Base-by-base conservation (phyloP, 2,329 filamentous ascomycete genomes). In the Claviceps africana region DNA sequence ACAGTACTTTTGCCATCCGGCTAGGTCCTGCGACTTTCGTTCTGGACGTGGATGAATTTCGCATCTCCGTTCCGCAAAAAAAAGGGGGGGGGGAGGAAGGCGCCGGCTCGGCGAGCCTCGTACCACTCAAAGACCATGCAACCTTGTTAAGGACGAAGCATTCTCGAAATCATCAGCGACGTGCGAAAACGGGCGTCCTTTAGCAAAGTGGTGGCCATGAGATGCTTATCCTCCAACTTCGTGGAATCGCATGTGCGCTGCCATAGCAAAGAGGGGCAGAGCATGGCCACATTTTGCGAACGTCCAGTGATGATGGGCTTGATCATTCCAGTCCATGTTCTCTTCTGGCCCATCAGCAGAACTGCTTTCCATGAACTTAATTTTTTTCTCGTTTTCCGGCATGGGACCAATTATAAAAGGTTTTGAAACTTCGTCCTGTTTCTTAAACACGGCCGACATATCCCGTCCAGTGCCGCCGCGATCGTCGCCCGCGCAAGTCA, bases 381-480 rank as follows among this genome's bases (percentile, higher is more conserved):
- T n/a, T 4, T 47, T 37, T 3, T 56, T 50, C n/a, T 58, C 54
- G 8, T 54, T 54, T 48, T 58, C 55, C 6, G 52, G 62, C 47
- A 76, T 73, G n/a, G 56, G 45, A 15, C 46, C 54, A 1, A 82
- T 72, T 49, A 70, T 81, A 71, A 84, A 90, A 48, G 85, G 81
- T 55, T 75, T 80, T 51, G 89, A 68, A 31, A 81, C 76, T 45
- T 80, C 75, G 48, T 87, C 82, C 63, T 94, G 88, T 51, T 74
- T 75, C 60, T 73, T 81, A 64, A 96, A 94, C 88, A 96, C 94
- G 61, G 73, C 78, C 1, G 77, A 77, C 58, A 96, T 95, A 61
- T 95, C 83, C 56, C 85, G 75, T 1, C 86, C 87, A n/a, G 70
- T 72, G 31, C 76, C 77, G 10, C 70, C 68, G 53, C 73, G 69